Conservation (phyloP, 2,329 filamentous ascomycete genomes). For the Colletotrichum orbiculare region DNA sequence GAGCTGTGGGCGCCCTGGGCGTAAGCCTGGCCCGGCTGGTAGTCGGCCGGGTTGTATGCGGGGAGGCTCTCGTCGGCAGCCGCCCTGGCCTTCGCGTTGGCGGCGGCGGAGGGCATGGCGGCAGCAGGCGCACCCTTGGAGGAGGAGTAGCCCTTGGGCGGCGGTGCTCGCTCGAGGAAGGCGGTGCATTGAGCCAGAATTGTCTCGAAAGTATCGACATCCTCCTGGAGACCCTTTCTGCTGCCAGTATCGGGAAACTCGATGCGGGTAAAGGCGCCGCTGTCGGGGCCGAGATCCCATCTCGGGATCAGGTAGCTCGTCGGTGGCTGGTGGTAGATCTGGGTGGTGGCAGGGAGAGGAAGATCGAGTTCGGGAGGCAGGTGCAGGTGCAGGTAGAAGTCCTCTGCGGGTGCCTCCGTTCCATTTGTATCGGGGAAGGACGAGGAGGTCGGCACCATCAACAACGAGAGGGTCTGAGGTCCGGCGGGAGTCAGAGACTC, state of each 20-base stretch:
- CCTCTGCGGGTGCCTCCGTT: constrained; percentile 80
- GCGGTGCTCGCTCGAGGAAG: constrained; percentile 85
- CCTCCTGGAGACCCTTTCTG: constrained; percentile 83
- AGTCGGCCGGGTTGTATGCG: constrained; percentile 85
- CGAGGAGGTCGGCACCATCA: constrained; percentile 95
- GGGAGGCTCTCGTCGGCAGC: constrained; percentile 59
- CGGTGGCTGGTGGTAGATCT: constrained; percentile 96
- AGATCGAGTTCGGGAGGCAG: constrained; percentile 94
- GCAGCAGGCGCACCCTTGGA: constrained; percentile 14
- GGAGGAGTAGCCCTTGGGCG: constrained; percentile 56
- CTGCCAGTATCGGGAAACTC: constrained; percentile 84
- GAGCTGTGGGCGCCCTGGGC: constrained; percentile 70
- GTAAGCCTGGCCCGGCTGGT: constrained; percentile 83
- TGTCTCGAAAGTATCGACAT: constrained; percentile 96
- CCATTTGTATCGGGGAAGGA: constrained; percentile 68
- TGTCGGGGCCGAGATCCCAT: constrained; percentile 91
- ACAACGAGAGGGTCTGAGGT: constrained; percentile 88
- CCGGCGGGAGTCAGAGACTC: constrained; percentile 84
- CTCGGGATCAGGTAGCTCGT: constrained; percentile 93
- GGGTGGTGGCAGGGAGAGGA: constrained; percentile 91
- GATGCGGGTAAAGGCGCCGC: constrained; percentile 91
- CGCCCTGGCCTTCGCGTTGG: constrained; percentile 40
- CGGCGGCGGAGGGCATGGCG: constrained; percentile 36
- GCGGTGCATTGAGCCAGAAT: constrained; percentile 98
- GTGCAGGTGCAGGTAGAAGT: constrained; percentile 97